Conservation (phyloP, 805 yeast species). For the Saccharomycodes ludwigii region DNA sequence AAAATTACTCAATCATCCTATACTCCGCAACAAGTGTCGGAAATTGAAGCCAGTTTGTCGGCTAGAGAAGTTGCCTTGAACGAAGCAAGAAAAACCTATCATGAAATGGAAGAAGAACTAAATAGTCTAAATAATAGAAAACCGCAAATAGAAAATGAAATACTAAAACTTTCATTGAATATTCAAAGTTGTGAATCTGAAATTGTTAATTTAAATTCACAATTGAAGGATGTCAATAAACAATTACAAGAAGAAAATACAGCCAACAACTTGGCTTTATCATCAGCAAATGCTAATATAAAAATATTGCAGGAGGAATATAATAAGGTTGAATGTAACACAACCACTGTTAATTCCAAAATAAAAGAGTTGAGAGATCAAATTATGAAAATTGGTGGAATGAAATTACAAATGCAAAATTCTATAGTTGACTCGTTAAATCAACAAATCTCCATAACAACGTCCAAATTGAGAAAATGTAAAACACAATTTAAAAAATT, state of each 20-base stretch:
- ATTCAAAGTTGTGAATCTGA: slow-evolving; percentile 10
- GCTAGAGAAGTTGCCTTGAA: slow-evolving; percentile 44
- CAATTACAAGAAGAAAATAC: slow-evolving; percentile 28
- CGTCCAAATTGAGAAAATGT: slow-evolving; percentile 44
- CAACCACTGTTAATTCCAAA: slow-evolving; percentile 35
- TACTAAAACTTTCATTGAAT: slow-evolving; percentile 51
- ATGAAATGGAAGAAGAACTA: slow-evolving; percentile 49
- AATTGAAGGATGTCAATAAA: slow-evolving; percentile 33
- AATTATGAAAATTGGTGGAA: slow-evolving; percentile 89
- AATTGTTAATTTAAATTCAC: slow-evolving; percentile 42
- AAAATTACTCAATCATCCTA: slow-evolving; percentile 10
- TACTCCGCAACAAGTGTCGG: slow-evolving; percentile 43
- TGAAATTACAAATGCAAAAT: slow-evolving; percentile 63
- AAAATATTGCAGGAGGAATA: too few species aligned
- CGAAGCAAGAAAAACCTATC: slow-evolving; percentile 34
- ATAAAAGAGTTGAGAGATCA: slow-evolving; percentile 56
- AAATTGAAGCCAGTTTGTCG: slow-evolving; percentile 38
- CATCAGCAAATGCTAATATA: too few species aligned
- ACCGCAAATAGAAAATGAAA: slow-evolving; percentile 55
- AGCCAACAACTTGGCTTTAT: too few species aligned
- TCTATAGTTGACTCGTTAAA: slow-evolving; percentile 68
- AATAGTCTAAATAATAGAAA: slow-evolving; percentile 46
- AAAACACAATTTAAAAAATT: slow-evolving; percentile 45
- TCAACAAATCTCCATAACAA: slow-evolving; percentile 50
- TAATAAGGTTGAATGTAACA: slow-evolving; percentile 43